Evolutionary conservation across 371 early-diverging fungal species (phyloP).

Genomic region (Mucor racemosus): DNA sequence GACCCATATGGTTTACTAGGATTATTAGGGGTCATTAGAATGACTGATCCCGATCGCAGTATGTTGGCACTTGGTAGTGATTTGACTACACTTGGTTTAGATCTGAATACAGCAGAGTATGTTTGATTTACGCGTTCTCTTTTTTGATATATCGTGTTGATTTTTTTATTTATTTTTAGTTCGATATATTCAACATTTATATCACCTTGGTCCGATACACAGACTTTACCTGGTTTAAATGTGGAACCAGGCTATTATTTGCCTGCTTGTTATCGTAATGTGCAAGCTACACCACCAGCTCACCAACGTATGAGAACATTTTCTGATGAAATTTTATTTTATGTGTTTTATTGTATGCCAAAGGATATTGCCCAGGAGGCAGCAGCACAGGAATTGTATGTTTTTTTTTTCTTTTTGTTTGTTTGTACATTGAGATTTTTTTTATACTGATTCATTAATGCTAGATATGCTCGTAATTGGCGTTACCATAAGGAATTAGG

Average conservation of each 20-base stretch:
- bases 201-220: constrained; percentile 81
- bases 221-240: constrained; percentile 49
- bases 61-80: constrained; percentile 79
- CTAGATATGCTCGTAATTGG: constrained; percentile 82
- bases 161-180: constrained; percentile 30
- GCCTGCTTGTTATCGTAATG: constrained; percentile 73
- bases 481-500: constrained; percentile 88
- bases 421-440: too few relatives aligned
- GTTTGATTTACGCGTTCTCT: constrained; percentile 16
- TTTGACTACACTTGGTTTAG: constrained; percentile 79
- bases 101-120: constrained; percentile 74
- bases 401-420: not conserved
- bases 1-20: constrained; percentile 72
- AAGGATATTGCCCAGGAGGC: constrained; percentile 87
- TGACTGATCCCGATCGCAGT: constrained; percentile 73
- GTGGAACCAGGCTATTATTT: constrained; percentile 79
- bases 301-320: constrained; percentile 71
- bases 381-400: constrained; percentile 89
- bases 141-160: not conserved
- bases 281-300: constrained; percentile 73
- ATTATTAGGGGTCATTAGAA: constrained; percentile 75
- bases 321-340: constrained; percentile 92
- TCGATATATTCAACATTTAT: constrained; percentile 81
- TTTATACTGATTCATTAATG: too few relatives aligned
- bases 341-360: constrained; percentile 93